Conservation (phyloP, 2,329 filamentous ascomycete species). For the Thelonectria olida region DNA sequence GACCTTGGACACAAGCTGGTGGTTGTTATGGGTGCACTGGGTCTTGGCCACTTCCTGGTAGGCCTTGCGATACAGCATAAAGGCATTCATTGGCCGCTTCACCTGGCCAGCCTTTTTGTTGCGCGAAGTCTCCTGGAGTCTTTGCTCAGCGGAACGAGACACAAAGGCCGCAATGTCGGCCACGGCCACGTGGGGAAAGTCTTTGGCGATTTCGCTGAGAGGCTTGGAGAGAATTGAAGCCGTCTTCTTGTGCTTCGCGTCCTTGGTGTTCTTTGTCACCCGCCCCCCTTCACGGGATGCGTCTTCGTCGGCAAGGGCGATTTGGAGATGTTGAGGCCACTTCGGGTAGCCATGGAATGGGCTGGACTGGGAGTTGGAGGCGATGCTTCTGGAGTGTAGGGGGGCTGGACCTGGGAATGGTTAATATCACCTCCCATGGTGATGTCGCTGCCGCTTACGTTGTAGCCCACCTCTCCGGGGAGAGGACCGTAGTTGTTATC, state of each 20-base stretch:
- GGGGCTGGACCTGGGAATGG: conserved; percentile 24
- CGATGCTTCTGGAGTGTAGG: conserved; percentile 59
- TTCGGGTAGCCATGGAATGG: conserved; percentile 48
- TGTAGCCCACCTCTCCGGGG: conserved; percentile 33
- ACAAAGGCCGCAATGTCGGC: conserved; percentile 85
- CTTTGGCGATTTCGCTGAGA: conserved; percentile 75
- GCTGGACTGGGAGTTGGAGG: conserved; percentile 50
- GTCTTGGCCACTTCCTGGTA: conserved; percentile 88
- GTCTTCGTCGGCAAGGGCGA: conserved; percentile 22
- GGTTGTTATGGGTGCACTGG: conserved; percentile 86
- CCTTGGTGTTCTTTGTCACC: conserved; percentile 37
- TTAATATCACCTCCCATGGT: neutral
- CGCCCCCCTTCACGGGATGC: conserved; percentile 29
- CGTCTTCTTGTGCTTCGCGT: conserved; percentile 45
- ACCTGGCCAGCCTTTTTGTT: conserved; percentile 79
- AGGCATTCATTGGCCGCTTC: conserved; percentile 95
- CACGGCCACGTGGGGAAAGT: conserved; percentile 69
- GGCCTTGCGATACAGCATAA: conserved; percentile 96
- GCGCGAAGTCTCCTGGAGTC: conserved; percentile 71
- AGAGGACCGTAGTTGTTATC: conserved; percentile 31
- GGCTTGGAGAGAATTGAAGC: conserved; percentile 68
- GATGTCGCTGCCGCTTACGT: conserved; percentile 22
- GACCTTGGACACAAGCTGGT: conserved; percentile 90
- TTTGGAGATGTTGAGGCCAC: conserved; percentile 45
- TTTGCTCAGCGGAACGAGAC: conserved; percentile 71